phyloP scores from a whole-genome alignment of 2,329 filamentous ascomycete genomes.

The Trichoderma polysporum region DNA sequence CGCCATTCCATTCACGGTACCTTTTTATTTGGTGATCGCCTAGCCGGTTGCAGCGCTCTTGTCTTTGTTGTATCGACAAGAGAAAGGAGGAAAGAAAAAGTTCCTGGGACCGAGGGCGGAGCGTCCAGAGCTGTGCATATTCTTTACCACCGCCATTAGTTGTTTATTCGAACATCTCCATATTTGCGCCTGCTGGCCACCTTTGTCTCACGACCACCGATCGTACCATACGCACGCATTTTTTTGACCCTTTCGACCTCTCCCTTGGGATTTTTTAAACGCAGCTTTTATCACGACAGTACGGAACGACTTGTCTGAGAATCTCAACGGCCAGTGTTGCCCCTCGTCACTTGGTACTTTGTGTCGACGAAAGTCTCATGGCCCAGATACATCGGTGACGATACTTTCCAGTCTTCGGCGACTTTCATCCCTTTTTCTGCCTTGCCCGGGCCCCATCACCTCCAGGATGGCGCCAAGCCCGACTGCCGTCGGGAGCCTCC shows the following conservation, averaged over 20 bases:
- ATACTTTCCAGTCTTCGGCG: slow-evolving; percentile 19
- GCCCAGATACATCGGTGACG: slow-evolving; percentile 30
- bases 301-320: neutral
- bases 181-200: neutral
- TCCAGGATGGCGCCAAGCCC: slow-evolving; percentile 53
- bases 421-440: neutral
- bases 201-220: neutral
- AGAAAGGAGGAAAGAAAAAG: neutral
- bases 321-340: neutral
- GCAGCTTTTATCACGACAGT: neutral
- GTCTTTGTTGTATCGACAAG: neutral
- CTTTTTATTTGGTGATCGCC: neutral
- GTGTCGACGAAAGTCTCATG: slow-evolving; percentile 26
- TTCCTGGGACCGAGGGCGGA: neutral
- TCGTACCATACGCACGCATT: neutral
- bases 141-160: neutral
- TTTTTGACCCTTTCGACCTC: neutral
- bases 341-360: neutral
- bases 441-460: slow-evolving; percentile 27
- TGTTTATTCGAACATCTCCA: neutral
- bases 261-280: neutral
- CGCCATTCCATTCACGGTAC: slow-evolving; percentile 17
- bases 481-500: slow-evolving; percentile 49
- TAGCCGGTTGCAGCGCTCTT: slow-evolving; percentile 5
- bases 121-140: neutral